A percentile compares a stretch with the other conserved stretches of the same genome.
These are phyloP conservation scores for Malus hybrid DNA, from an alignment of 331 rosid genomes.

Conservation along the genomic window DNA sequence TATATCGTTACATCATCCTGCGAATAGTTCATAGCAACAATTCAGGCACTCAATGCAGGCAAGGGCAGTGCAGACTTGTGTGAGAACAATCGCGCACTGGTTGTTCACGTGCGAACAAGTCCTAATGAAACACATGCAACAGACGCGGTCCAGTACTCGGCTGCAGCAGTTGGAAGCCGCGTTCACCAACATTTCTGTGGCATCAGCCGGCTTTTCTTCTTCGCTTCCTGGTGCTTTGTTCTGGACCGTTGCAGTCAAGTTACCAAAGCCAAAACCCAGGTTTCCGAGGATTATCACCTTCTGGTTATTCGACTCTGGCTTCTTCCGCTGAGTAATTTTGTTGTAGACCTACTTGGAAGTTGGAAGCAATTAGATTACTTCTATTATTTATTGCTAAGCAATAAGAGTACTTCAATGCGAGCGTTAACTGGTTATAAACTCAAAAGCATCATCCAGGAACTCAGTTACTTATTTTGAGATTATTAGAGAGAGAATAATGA, in stretches of 20 bases:
- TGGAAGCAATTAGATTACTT: background rate
- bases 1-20: background rate
- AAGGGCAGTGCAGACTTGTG: constrained; percentile 75
- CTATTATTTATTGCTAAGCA: background rate
- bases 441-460: too few relatives aligned
- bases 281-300: constrained; percentile 53
- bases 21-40: constrained; percentile 69
- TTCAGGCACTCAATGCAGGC: constrained; percentile 66
- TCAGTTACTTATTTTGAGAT: too few relatives aligned
- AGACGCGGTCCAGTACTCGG: constrained; percentile 29
- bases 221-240: constrained; percentile 45
- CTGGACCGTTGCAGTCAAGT: constrained; percentile 50
- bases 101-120: constrained; percentile 48
- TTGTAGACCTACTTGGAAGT: constrained; percentile 44
- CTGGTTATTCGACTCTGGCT: constrained; percentile 16
- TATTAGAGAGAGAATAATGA: too few relatives aligned
- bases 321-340: constrained; percentile 26
- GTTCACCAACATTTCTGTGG: constrained; percentile 36
- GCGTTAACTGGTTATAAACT: too few relatives aligned
- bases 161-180: constrained; percentile 61
- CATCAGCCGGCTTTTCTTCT: constrained; percentile 54
- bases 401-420: too few relatives aligned
- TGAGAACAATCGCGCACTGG: constrained; percentile 47
- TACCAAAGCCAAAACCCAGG: constrained; percentile 62
- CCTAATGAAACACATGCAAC: constrained; percentile 69